Conservation (phyloP, 257 asterid species). For the Henckelia pumila region DNA sequence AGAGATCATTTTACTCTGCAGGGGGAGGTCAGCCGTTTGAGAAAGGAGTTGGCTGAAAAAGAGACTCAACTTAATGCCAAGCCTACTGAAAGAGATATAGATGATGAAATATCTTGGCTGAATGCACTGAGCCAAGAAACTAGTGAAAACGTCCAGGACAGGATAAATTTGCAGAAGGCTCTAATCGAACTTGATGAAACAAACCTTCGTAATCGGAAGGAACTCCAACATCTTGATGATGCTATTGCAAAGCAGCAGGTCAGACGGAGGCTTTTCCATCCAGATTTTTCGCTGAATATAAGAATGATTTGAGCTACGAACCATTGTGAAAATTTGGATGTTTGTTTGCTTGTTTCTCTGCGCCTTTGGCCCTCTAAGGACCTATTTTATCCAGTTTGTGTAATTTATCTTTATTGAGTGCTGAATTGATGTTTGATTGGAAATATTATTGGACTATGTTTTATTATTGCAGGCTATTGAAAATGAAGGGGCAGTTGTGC, state of each 20-base stretch:
- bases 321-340: slow-evolving; percentile 8
- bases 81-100: slow-evolving; percentile 63
- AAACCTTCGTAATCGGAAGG: slow-evolving; percentile 77
- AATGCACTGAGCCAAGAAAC: slow-evolving; percentile 82
- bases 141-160: slow-evolving; percentile 91
- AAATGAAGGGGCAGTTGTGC: slow-evolving; percentile 72
- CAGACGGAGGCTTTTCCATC: slow-evolving; percentile 18
- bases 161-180: slow-evolving; percentile 94
- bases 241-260: slow-evolving; percentile 91
- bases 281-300: slow-evolving; percentile 11
- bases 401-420: slow-evolving; percentile 2
- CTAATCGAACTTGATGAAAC: slow-evolving; percentile 87
- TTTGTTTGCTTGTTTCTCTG: slow-evolving; percentile 12
- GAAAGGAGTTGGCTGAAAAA: slow-evolving; percentile 83
- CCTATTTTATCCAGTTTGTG: slow-evolving; percentile 13
- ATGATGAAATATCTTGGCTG: slow-evolving; percentile 71
- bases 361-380: slow-evolving; percentile 6
- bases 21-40: slow-evolving; percentile 77
- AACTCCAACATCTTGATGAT: slow-evolving; percentile 82
- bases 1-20: slow-evolving; percentile 37
- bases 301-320: slow-evolving; percentile 4
- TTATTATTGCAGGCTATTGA: slow-evolving; percentile 53
- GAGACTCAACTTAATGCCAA: slow-evolving; percentile 75
- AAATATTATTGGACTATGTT: slow-evolving; percentile 21
- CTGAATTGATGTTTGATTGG: slow-evolving; percentile 3